Conservation (phyloP, 352 stramenopile species). For the Bremia lactucae region DNA sequence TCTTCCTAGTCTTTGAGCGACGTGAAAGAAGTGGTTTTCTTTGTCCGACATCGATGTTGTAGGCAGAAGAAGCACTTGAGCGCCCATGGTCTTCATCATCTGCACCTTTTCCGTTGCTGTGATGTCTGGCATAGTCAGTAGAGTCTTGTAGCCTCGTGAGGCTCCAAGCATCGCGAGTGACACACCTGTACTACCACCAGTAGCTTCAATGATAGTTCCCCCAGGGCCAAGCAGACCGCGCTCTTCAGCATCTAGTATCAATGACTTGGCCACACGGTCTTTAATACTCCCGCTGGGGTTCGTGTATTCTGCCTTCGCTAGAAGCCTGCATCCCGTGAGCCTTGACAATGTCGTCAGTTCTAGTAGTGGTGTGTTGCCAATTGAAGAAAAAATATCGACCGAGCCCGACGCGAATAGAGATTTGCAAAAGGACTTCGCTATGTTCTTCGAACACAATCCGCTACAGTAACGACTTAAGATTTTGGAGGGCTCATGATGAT, state of each 20-base stretch:
- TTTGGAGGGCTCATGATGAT: too few species aligned
- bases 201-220: constrained; percentile 69
- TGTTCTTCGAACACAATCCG: too few species aligned
- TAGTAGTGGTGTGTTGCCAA: constrained; percentile 70
- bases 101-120: constrained; percentile 68
- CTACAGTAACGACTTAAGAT: too few species aligned
- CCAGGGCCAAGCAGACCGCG: constrained; percentile 67
- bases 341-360: constrained; percentile 53
- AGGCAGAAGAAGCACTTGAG: constrained; percentile 48
- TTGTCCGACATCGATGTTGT: constrained; percentile 54
- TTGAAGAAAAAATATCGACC: constrained; percentile 48
- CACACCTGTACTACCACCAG: constrained; percentile 88
- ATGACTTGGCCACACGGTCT: constrained; percentile 87
- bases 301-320: constrained; percentile 73
- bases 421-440: too few species aligned
- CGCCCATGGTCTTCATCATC: constrained; percentile 70
- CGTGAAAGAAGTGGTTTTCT: constrained; percentile 69
- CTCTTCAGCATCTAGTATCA: constrained; percentile 88
- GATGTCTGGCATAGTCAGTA: constrained; percentile 67
- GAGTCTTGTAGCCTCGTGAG: constrained; percentile 72
- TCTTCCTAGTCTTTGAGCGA: constrained; percentile 41
- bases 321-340: constrained; percentile 66
- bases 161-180: constrained; percentile 84
- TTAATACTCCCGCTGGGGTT: constrained; percentile 92
- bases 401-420: constrained; percentile 23